Conservation (phyloP, 1,284 basidiomycete species). For the Singerocomus inundabilis region DNA sequence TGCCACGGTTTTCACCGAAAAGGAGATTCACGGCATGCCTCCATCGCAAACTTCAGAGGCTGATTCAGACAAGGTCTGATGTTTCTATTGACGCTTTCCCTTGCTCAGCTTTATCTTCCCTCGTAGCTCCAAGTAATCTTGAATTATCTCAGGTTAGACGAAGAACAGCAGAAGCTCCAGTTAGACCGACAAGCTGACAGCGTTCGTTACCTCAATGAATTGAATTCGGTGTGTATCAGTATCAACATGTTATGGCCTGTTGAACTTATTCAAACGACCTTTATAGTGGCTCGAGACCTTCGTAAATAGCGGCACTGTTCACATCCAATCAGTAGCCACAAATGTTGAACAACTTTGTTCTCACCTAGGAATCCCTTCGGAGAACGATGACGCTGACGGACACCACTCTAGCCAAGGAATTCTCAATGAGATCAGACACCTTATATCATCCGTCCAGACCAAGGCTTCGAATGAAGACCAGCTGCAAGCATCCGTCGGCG, state of each 20-base stretch:
- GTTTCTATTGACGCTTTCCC: background rate
- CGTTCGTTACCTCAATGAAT: constrained; percentile 70
- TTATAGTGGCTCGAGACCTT: constrained; percentile 81
- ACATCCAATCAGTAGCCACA: constrained; percentile 61
- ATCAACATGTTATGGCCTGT: background rate
- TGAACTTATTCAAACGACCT: background rate
- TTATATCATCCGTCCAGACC: constrained; percentile 24
- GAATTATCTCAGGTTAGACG: constrained; percentile 44
- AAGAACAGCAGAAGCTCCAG: constrained; percentile 46
- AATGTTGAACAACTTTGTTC: constrained; percentile 61
- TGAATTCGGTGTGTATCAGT: constrained; percentile 53
- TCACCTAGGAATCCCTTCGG: constrained; percentile 37
- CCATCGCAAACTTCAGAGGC: constrained; percentile 6
- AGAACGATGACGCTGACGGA: constrained; percentile 10
- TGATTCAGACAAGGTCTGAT: constrained; percentile 25
- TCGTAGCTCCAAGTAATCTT: constrained; percentile 45
- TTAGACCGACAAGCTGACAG: constrained; percentile 66
- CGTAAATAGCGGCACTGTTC: constrained; percentile 68
- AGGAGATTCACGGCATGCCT: background rate
- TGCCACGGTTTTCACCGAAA: background rate
- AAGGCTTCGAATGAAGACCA: constrained; percentile 22
- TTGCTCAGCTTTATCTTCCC: background rate
- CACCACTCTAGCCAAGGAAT: constrained; percentile 16
- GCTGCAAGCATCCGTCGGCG: constrained; percentile 25
- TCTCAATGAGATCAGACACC: constrained; percentile 26